Conservation (phyloP, 345 rosid species). For the Arabis hirsuta region DNA sequence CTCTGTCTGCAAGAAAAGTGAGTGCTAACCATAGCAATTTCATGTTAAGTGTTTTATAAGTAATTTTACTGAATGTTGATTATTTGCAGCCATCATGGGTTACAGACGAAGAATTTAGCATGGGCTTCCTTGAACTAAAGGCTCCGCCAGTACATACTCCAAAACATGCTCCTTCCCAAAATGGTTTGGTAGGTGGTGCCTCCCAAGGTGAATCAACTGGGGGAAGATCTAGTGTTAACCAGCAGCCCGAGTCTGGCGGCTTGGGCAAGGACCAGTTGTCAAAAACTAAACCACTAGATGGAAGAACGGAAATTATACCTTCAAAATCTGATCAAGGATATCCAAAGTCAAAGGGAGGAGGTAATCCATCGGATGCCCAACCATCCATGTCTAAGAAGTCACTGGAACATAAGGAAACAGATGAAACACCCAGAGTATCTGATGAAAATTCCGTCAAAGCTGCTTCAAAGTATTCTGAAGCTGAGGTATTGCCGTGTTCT, state of each 20-base stretch:
- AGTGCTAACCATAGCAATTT: slow-evolving; percentile 35
- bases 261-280: slow-evolving; percentile 62
- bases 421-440: slow-evolving; percentile 52
- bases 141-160: slow-evolving; percentile 66
- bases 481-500: slow-evolving; percentile 59
- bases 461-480: slow-evolving; percentile 56
- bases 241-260: slow-evolving; percentile 64
- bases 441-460: slow-evolving; percentile 61
- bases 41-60: slow-evolving; percentile 17
- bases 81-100: slow-evolving; percentile 89
- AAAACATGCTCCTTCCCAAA: slow-evolving; percentile 59
- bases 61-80: slow-evolving; percentile 29
- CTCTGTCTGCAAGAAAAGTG: slow-evolving; percentile 97
- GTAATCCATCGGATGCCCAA: slow-evolving; percentile 64
- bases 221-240: slow-evolving; percentile 53
- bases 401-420: slow-evolving; percentile 61
- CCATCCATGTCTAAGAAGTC: slow-evolving; percentile 44
- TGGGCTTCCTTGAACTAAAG: slow-evolving; percentile 95
- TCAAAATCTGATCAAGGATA: slow-evolving; percentile 69
- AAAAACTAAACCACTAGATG: slow-evolving; percentile 69
- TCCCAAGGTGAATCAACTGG: slow-evolving; percentile 63
- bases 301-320: slow-evolving; percentile 62
- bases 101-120: slow-evolving; percentile 98
- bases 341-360: slow-evolving; percentile 61
- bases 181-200: slow-evolving; percentile 53